phyloP scores from a whole-genome alignment of 176 grass and related monocot species.

The Saccharum officinarum region DNA sequence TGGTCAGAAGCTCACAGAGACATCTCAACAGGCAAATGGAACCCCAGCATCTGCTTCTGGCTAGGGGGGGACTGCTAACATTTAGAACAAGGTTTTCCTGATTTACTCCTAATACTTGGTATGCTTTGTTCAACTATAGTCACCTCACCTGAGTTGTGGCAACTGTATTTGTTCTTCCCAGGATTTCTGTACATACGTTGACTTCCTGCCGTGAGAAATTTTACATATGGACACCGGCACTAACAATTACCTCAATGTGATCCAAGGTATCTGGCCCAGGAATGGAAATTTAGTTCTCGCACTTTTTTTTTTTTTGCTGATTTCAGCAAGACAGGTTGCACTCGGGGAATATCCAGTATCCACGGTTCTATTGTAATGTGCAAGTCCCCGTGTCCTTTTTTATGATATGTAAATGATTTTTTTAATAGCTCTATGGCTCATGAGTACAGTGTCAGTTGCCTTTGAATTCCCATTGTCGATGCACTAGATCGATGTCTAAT shows the following conservation, averaged over 20 bases:
- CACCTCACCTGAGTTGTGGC: background rate
- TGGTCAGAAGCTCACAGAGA: constrained; percentile 58
- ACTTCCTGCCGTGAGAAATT: constrained; percentile 2
- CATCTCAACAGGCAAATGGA: constrained; percentile 58
- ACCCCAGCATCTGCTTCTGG: constrained; percentile 45
- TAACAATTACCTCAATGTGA: background rate
- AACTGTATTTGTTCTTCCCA: background rate
- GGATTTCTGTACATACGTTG: constrained; percentile 37
- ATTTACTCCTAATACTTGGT: background rate
- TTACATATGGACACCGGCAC: background rate
- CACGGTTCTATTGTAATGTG: background rate
- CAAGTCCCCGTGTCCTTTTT: background rate
- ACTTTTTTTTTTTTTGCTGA: background rate
- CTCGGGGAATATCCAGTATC: background rate
- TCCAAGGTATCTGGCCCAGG: background rate
- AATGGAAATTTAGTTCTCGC: background rate
- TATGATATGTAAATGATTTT: constrained; percentile 23
- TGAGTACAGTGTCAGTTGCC: background rate
- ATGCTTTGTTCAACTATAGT: background rate
- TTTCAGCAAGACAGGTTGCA: background rate
- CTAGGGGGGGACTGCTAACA: constrained; percentile 30
- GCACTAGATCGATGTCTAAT: background rate
- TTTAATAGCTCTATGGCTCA: background rate
- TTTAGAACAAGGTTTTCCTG: constrained; percentile 36
- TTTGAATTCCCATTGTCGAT: background rate